Evolutionary conservation across 2,329 filamentous ascomycete genomes (phyloP).

Genomic region (Xylaria sp.): DNA sequence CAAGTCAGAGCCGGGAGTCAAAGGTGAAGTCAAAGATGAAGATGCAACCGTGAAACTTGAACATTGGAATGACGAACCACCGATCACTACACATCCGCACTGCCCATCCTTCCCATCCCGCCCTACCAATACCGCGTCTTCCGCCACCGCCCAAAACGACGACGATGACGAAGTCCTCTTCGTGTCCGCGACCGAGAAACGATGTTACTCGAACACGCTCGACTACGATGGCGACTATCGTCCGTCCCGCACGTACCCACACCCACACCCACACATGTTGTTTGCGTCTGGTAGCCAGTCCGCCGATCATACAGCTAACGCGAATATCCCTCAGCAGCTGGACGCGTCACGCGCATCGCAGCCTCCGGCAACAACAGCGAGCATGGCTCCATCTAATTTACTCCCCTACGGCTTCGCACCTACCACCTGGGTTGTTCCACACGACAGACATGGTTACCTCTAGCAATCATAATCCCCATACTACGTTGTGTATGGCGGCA

Average conservation of each 20-base stretch:
- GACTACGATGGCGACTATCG: constrained; percentile 16
- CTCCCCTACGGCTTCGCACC: constrained; percentile 36
- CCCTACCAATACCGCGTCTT: constrained; percentile 18
- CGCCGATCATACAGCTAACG: constrained; percentile 40
- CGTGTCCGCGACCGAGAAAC: constrained; percentile 36
- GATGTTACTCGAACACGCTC: constrained; percentile 16
- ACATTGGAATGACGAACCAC: constrained; percentile 29
- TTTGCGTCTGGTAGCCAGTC: constrained; percentile 32
- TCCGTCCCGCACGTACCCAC: constrained; percentile 25
- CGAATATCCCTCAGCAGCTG: constrained; percentile 34
- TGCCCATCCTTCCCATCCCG: constrained; percentile 13
- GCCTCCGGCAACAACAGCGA: constrained; percentile 2
- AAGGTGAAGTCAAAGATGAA: constrained; percentile 45
- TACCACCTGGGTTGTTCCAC: constrained; percentile 34
- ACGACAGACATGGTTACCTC: constrained; percentile 34
- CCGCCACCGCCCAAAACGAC: constrained; percentile 28
- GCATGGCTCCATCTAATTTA: constrained; percentile 26
- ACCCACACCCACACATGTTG: constrained; percentile 23
- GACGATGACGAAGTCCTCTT: constrained; percentile 42
- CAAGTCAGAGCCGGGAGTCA: constrained; percentile 33
- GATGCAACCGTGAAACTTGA: constrained; percentile 42
- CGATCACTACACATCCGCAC: constrained; percentile 16
- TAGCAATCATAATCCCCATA: constrained; percentile 20
- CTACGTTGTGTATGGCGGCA: background rate
- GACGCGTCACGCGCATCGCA: background rate